Evolutionary conservation across 192 early-diverging fungal genomes (phyloP).

Genomic region (Spinellus fusiger): DNA sequence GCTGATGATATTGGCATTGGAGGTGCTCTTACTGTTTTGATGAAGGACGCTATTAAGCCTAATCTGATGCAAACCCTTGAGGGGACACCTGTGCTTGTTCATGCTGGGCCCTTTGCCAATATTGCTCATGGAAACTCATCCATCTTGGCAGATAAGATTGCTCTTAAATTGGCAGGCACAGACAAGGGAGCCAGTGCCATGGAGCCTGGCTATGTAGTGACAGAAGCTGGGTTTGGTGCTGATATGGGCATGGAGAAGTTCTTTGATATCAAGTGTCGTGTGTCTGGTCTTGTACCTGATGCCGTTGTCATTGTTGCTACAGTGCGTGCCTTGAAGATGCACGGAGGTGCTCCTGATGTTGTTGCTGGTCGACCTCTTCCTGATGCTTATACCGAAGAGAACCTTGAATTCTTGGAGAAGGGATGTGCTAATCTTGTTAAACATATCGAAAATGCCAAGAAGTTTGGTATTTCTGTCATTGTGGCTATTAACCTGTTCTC

Average conservation of each 20-base stretch:
- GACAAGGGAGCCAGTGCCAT: conserved; percentile 47
- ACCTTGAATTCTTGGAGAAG: conserved; percentile 75
- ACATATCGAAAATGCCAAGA: conserved; percentile 88
- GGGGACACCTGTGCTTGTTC: conserved; percentile 97
- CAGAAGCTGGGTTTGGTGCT: conserved; percentile 99
- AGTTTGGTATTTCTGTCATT: conserved; percentile 41
- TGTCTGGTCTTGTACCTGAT: conserved; percentile 80
- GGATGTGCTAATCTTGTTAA: conserved; percentile 84
- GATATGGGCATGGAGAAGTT: conserved; percentile 99
- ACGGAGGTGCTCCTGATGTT: conserved; percentile 93
- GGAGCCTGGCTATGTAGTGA: conserved; percentile 84
- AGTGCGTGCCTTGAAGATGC: conserved; percentile 93
- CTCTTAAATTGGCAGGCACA: conserved; percentile 85
- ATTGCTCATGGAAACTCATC: conserved; percentile 98
- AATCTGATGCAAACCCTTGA: conserved; percentile 99
- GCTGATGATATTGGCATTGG: conserved; percentile 94
- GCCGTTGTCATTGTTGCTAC: conserved; percentile 93
- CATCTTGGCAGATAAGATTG: conserved; percentile 93
- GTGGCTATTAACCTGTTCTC: conserved; percentile 12
- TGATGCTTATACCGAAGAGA: conserved; percentile 84
- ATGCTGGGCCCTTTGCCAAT: conserved; percentile 99
- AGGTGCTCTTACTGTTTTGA: conserved; percentile 92
- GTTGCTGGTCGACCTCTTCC: conserved; percentile 85
- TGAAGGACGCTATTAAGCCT: conserved; percentile 98
- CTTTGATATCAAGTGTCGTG: conserved; percentile 98